Evolutionary conservation across 2,329 filamentous ascomycete genomes (phyloP), one percentile per base, ranked within the genome.

Genomic region (Alternaria postmessia): DNA sequence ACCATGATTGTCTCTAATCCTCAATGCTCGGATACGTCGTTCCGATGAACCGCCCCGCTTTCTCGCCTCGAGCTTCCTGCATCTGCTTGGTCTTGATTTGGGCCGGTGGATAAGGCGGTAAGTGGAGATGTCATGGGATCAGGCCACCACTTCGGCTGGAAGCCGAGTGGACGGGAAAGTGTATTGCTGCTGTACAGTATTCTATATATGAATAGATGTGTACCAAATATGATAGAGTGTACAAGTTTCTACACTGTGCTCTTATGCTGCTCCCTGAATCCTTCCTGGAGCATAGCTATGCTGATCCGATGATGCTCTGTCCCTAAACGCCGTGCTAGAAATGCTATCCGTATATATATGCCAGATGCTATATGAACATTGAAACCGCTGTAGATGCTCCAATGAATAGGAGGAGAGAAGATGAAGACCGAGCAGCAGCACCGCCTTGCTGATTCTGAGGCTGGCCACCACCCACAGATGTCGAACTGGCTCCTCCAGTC

Each of bases 371-470:
- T 32, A 60, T 34, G 7, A 54, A 62, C 6, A 66, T 1, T 2
- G 48, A 53, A 59, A 63, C 2, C 9, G 42, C 36, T 0, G n/a
- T 20, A 5, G 43, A 11, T 0, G 51, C 30, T 3, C 51, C 41
- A 5, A 54, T 3, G 2, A 49, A 9, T 20, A 24, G 49, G 12
- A 64, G 41, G 12, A 9, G 5, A 7, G 42, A 52, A 20, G 34
- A 22, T 3, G 57, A 51, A 7, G 43, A 32, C 2, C 14, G 14
- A 16, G 41, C 5, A 7, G 26, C 51, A 44, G 39, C 55, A n/a
- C 26, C 48, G 5, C 58, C 48, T 11, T 58, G 30, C 39, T 64
- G 61, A 5, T 36, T 44, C 32, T 58, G 59, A 5, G 59, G 12
- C 20, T 32, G 32, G 1, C 44, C 54, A 18, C 57, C 57, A 36